Percentiles rank a stretch among this genome's conserved stretches.
These are phyloP conservation scores for Leptographium radiaticola DNA, from an alignment of 2,329 filamentous ascomycete genomes.

Conservation along the genomic window DNA sequence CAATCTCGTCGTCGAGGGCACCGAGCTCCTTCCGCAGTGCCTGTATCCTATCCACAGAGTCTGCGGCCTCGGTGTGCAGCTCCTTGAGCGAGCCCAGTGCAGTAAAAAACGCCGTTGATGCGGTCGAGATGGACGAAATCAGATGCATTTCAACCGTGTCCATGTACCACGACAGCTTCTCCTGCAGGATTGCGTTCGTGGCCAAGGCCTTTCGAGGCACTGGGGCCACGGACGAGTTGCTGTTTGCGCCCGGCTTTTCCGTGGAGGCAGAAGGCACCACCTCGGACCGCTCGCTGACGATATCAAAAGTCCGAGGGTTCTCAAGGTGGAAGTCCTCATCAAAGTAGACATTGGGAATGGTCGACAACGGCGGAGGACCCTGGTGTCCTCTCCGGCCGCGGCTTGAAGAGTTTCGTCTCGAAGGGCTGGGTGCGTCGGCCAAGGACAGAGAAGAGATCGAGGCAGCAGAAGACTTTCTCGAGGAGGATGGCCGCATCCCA, in stretches of 20 bases:
- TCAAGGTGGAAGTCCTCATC: slow-evolving; percentile 91
- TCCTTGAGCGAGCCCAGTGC: slow-evolving; percentile 84
- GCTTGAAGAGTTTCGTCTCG: slow-evolving; percentile 28
- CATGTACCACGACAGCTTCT: slow-evolving; percentile 99
- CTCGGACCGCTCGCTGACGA: slow-evolving; percentile 91
- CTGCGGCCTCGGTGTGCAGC: slow-evolving; percentile 80
- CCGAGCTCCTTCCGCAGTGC: slow-evolving; percentile 65
- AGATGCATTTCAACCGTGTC: slow-evolving; percentile 96
- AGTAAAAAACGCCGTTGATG: slow-evolving; percentile 92
- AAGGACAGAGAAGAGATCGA: slow-evolving; percentile 32
- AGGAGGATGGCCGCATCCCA: slow-evolving; percentile 22
- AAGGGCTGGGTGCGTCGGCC: slow-evolving; percentile 26
- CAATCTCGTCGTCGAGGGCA: slow-evolving; percentile 76
- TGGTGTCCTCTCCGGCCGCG: slow-evolving; percentile 48
- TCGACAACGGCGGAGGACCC: slow-evolving; percentile 74
- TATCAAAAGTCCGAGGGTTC: slow-evolving; percentile 90
- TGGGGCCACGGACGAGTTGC: slow-evolving; percentile 25
- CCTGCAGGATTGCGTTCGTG: slow-evolving; percentile 92
- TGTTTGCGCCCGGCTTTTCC: slow-evolving; percentile 24
- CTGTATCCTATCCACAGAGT: slow-evolving; percentile 81
- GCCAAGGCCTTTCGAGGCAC: slow-evolving; percentile 74
- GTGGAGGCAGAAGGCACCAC: slow-evolving; percentile 62
- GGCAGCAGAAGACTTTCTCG: slow-evolving; percentile 31
- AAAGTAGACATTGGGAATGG: slow-evolving; percentile 87
- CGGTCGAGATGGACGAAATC: slow-evolving; percentile 89